These are phyloP conservation scores for Ophiosphaerella herpotricha DNA, from an alignment of 2,329 filamentous ascomycete species.

Conservation along the genomic window DNA sequence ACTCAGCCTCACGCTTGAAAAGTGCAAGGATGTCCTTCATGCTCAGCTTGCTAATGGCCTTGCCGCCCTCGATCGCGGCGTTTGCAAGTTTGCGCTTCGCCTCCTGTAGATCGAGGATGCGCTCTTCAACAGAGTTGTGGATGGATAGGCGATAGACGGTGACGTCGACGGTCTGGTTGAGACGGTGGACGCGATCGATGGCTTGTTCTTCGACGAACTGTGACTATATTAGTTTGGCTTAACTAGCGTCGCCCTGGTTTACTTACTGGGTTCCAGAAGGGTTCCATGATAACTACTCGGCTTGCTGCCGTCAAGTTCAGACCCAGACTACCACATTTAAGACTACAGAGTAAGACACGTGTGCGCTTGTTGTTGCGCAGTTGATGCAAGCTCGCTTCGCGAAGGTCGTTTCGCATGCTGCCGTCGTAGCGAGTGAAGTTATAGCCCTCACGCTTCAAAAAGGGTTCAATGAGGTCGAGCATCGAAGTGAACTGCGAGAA, in stretches of 20 bases:
- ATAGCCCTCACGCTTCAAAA: conserved; percentile 75
- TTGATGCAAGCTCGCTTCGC: conserved; percentile 80
- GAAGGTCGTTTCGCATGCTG: conserved; percentile 88
- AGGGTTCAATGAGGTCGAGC: conserved; percentile 94
- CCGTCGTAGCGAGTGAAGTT: conserved; percentile 91
- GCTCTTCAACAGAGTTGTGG: conserved; percentile 83
- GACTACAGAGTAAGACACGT: conserved; percentile 84
- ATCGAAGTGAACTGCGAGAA: conserved; percentile 99
- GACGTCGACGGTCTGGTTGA: conserved; percentile 94
- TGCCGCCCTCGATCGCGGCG: conserved; percentile 83
- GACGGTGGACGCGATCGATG: conserved; percentile 96
- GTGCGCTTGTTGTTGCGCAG: conserved; percentile 76
- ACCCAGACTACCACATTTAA: conserved; percentile 91
- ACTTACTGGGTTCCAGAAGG: conserved; percentile 94
- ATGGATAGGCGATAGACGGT: conserved; percentile 95
- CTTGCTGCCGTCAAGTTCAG: conserved; percentile 94
- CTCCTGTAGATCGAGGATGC: conserved; percentile 92
- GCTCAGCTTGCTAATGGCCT: conserved; percentile 79
- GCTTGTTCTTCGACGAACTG: conserved; percentile 98
- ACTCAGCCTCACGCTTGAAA: conserved; percentile 73
- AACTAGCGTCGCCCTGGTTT: neutral
- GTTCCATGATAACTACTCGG: conserved; percentile 91
- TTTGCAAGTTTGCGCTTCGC: conserved; percentile 92
- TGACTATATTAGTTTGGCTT: conserved; percentile 11
- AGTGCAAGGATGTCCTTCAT: conserved; percentile 93